phyloP scores from a whole-genome alignment of 108 stramenopile genomes.

The Aurantiochytrium sp. region DNA sequence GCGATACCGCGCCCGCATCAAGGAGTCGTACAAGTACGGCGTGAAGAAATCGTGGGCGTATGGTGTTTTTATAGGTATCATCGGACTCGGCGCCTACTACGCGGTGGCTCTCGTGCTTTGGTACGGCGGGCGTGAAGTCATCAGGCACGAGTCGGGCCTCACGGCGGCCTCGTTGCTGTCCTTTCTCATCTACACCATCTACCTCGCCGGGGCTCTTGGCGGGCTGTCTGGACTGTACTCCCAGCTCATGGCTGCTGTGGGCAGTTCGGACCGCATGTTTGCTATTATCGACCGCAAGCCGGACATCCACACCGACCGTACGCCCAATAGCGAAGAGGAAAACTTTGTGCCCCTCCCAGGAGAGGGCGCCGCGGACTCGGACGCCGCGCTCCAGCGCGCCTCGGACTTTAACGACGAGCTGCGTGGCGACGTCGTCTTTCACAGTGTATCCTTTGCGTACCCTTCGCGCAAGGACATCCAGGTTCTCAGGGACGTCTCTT shows the following conservation, averaged over 20 bases:
- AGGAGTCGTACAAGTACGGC: slow-evolving; percentile 45
- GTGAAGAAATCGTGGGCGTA: slow-evolving; percentile 54
- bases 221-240: slow-evolving; percentile 9
- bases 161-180: slow-evolving; percentile 64
- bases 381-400: neutral
- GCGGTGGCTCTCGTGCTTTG: slow-evolving; percentile 53
- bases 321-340: neutral
- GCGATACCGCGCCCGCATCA: slow-evolving; percentile 48
- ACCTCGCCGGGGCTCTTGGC: slow-evolving; percentile 60
- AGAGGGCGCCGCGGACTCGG: neutral
- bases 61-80: slow-evolving; percentile 60
- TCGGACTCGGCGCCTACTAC: slow-evolving; percentile 49
- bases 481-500: slow-evolving; percentile 42
- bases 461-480: slow-evolving; percentile 50
- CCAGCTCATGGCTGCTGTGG: slow-evolving; percentile 34
- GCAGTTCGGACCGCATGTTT: slow-evolving; percentile 34
- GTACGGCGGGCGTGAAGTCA: slow-evolving; percentile 74
- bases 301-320: neutral
- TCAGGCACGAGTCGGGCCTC: slow-evolving; percentile 49
- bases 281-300: slow-evolving; percentile 31
- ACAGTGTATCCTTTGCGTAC: slow-evolving; percentile 53
- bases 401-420: neutral
- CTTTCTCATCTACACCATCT: slow-evolving; percentile 68
- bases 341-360: neutral
- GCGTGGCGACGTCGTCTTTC: slow-evolving; percentile 37